Conservation (phyloP, 208 protist species). For the Naegleria fowleri region DNA sequence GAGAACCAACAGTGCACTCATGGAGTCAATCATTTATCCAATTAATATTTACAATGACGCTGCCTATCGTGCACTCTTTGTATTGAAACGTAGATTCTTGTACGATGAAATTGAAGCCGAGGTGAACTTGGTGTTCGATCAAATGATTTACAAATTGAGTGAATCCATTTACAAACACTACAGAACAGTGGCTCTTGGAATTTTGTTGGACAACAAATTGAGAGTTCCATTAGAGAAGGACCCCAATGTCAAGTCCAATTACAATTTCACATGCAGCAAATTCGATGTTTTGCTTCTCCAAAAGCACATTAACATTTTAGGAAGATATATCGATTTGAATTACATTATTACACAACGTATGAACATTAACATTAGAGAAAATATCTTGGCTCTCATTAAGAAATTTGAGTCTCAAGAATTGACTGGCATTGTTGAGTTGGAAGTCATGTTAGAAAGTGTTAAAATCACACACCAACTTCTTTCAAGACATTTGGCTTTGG, state of each 20-base stretch:
- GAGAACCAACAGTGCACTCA: conserved; percentile 37
- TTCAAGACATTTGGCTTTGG: conserved; percentile 47
- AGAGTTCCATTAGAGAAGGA: conserved; percentile 34
- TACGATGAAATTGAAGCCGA: conserved; percentile 71
- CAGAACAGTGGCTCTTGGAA: conserved; percentile 49
- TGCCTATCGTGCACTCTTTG: conserved; percentile 48
- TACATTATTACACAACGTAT: conserved; percentile 53
- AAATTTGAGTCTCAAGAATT: conserved; percentile 54
- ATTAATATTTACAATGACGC: conserved; percentile 68
- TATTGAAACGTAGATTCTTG: conserved; percentile 52
- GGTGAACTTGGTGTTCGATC: conserved; percentile 62
- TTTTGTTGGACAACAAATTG: conserved; percentile 52
- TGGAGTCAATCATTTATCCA: conserved; percentile 47
- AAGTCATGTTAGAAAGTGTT: conserved; percentile 44
- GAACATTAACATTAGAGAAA: conserved; percentile 46
- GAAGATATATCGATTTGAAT: conserved; percentile 54
- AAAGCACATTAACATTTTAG: conserved; percentile 47
- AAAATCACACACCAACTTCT: conserved; percentile 50
- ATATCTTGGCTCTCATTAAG: conserved; percentile 51
- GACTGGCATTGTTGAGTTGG: conserved; percentile 49
- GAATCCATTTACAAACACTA: conserved; percentile 57
- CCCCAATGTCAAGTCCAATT: background rate
- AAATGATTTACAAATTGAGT: conserved; percentile 57
- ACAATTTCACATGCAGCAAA: background rate
- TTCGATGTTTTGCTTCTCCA: conserved; percentile 46